Percentiles rank a stretch among this genome's conserved stretches.
These are phyloP conservation scores for Solanum clarkiae DNA, from an alignment of 257 asterid species.

Conservation along the genomic window DNA sequence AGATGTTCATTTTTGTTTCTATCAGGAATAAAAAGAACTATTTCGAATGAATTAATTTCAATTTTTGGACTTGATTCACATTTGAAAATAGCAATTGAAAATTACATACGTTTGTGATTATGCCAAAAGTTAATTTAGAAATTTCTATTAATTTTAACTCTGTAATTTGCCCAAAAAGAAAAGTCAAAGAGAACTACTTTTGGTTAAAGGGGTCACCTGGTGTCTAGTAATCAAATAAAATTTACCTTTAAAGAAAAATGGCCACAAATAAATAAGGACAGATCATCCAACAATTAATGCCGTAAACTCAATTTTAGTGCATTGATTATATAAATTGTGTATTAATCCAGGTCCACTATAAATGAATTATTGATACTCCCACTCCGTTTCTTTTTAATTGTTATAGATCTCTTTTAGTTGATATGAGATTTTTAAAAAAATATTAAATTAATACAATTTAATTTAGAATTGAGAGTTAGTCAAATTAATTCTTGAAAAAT, in stretches of 20 bases:
- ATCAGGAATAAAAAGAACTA: background rate
- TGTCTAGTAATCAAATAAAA: background rate
- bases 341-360: no score
- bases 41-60: background rate
- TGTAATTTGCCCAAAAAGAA: background rate
- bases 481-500: no score
- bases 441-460: no score
- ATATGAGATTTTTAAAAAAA: no score
- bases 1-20: background rate
- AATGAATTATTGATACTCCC: no score
- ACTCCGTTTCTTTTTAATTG: no score
- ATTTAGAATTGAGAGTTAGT: no score
- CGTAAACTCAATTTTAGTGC: background rate
- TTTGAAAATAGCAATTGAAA: background rate
- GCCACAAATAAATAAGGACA: background rate
- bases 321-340: background rate
- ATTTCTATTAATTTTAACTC: background rate
- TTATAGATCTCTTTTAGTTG: no score
- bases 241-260: background rate
- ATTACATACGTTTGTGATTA: background rate
- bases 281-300: background rate
- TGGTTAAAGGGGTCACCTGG: background rate
- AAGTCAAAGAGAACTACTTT: background rate
- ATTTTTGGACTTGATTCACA: background rate
- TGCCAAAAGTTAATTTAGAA: background rate